Conservation (phyloP, 371 early-diverging fungal genomes). For the Apophysomyces trapeziformis region DNA sequence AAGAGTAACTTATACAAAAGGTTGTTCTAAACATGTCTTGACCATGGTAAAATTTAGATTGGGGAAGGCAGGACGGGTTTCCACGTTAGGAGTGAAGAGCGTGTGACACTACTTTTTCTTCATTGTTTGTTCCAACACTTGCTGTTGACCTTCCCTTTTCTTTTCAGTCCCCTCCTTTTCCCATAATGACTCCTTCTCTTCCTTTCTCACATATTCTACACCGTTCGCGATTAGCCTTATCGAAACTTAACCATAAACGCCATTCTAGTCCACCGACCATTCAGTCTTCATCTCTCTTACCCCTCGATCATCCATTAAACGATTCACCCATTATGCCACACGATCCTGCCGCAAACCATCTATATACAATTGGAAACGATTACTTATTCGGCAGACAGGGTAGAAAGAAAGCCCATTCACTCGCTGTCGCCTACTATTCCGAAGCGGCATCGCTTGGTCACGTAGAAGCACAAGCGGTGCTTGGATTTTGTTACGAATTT, state of each 20-base stretch:
- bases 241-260: slow-evolving; percentile 19
- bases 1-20: neutral
- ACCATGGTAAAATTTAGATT: neutral
- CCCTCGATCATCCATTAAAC: slow-evolving; percentile 3
- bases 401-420: slow-evolving; percentile 39
- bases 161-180: slow-evolving; percentile 17
- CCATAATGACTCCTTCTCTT: slow-evolving; percentile 23
- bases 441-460: slow-evolving; percentile 47
- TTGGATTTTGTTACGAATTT: slow-evolving; percentile 82
- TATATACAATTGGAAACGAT: slow-evolving; percentile 50
- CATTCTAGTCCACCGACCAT: slow-evolving; percentile 12
- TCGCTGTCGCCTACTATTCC: slow-evolving; percentile 50
- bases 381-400: slow-evolving; percentile 64
- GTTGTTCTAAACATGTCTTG: slow-evolving; percentile 7
- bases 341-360: slow-evolving; percentile 20
- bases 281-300: neutral
- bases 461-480: slow-evolving; percentile 53
- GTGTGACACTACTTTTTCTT: slow-evolving; percentile 14
- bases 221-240: slow-evolving; percentile 27
- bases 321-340: neutral
- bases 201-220: slow-evolving; percentile 27
- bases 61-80: slow-evolving; percentile 4
- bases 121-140: slow-evolving; percentile 4
- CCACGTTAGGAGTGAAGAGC: slow-evolving; percentile 11
- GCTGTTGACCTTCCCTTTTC: slow-evolving; percentile 10